phyloP scores from a whole-genome alignment of 208 protist genomes.

The Trypanosoma melophagium region DNA sequence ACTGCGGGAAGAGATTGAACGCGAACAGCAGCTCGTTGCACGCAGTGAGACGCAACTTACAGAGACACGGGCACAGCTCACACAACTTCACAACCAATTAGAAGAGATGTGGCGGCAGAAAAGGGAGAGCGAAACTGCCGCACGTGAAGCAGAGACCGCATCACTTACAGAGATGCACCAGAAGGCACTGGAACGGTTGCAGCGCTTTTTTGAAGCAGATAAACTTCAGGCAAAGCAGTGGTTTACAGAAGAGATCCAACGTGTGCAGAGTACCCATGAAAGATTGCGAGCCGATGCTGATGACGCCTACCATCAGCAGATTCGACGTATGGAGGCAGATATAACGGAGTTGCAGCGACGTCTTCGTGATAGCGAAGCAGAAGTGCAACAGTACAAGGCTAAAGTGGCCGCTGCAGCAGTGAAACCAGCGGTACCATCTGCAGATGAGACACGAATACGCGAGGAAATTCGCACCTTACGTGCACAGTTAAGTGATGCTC shows the following conservation, averaged over 20 bases:
- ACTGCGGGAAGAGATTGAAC: constrained; percentile 54
- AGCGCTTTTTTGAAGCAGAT: constrained; percentile 77
- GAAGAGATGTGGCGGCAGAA: constrained; percentile 49
- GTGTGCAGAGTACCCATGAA: constrained; percentile 45
- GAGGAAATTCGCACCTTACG: constrained; percentile 60
- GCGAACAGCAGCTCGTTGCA: constrained; percentile 43
- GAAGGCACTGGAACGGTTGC: constrained; percentile 50
- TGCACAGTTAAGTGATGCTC: constrained; percentile 36
- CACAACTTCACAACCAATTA: constrained; percentile 46
- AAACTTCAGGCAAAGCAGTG: constrained; percentile 52
- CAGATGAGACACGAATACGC: constrained; percentile 36
- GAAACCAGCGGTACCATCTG: not conserved
- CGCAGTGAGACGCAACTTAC: constrained; percentile 58
- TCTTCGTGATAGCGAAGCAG: constrained; percentile 42
- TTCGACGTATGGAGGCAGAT: constrained; percentile 44
- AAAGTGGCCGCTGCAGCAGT: constrained; percentile 35
- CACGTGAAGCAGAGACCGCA: constrained; percentile 34
- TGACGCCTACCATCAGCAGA: constrained; percentile 39
- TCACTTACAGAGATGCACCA: constrained; percentile 51
- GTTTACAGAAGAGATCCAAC: constrained; percentile 60
- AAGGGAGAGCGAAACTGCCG: constrained; percentile 18
- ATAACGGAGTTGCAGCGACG: constrained; percentile 42
- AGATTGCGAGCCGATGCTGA: constrained; percentile 46
- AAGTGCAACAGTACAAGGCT: constrained; percentile 50
- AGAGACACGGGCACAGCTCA: constrained; percentile 58